Percentiles rank a stretch among this genome's conserved stretches.
These are phyloP conservation scores for Paxillus involutus DNA, from an alignment of 768 basidiomycete genomes.

Conservation along the genomic window DNA sequence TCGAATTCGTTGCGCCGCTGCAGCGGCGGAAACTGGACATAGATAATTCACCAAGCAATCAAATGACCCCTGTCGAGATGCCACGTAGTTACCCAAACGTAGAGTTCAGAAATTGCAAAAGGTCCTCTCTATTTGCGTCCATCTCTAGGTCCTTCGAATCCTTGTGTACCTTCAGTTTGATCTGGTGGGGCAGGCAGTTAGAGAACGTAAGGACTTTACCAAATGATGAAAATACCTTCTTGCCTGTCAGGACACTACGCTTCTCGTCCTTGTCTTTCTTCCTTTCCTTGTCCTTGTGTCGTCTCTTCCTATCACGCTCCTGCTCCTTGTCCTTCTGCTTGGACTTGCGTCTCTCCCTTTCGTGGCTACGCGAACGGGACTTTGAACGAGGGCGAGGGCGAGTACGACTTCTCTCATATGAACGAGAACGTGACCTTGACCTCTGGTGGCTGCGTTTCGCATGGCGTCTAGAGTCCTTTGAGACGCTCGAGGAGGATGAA, in stretches of 20 bases:
- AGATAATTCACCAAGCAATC: background rate
- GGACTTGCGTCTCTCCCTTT: constrained; percentile 23
- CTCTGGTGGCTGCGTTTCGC: constrained; percentile 15
- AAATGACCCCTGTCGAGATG: background rate
- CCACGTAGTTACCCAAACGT: constrained; percentile 32
- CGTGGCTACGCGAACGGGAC: constrained; percentile 30
- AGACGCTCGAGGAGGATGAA: constrained; percentile 13
- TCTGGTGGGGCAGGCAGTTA: constrained; percentile 33
- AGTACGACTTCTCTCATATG: constrained; percentile 11
- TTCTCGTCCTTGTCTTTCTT: constrained; percentile 45
- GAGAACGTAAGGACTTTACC: background rate
- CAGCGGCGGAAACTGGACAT: background rate
- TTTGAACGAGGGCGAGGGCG: constrained; percentile 17
- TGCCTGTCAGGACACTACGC: constrained; percentile 59
- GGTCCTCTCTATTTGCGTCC: constrained; percentile 53
- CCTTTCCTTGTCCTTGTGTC: constrained; percentile 34
- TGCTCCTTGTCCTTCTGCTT: constrained; percentile 23
- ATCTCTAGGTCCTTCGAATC: constrained; percentile 55
- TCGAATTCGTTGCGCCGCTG: too few relatives aligned
- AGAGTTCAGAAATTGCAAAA: constrained; percentile 57
- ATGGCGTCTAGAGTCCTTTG: constrained; percentile 7
- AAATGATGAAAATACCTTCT: constrained; percentile 43
- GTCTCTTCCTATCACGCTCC: constrained; percentile 37
- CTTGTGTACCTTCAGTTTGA: constrained; percentile 63
- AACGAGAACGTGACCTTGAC: constrained; percentile 24